Evolutionary conservation across 768 basidiomycete genomes (phyloP).

Genomic region (Leccinum longicurvipes): DNA sequence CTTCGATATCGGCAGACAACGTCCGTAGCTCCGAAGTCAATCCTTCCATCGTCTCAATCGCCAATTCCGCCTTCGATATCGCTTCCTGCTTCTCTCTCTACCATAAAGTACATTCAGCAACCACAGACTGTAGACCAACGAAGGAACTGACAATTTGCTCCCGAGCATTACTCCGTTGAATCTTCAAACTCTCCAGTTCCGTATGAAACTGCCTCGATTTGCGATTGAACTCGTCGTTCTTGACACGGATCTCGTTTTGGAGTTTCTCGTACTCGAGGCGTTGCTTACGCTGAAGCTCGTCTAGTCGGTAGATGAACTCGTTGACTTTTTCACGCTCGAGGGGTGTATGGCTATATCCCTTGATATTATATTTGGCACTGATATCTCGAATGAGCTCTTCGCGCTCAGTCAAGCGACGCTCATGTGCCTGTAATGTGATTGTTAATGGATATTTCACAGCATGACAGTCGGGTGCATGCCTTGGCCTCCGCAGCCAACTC

Average conservation of each 20-base stretch:
- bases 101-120: not conserved
- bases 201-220: conserved; percentile 56
- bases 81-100: conserved; percentile 51
- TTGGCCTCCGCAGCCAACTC: conserved; percentile 70
- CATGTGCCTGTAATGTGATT: conserved; percentile 55
- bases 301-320: conserved; percentile 68
- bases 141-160: conserved; percentile 52
- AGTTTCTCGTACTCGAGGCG: conserved; percentile 62
- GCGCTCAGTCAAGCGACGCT: conserved; percentile 62
- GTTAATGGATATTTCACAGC: not conserved
- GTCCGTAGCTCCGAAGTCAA: conserved; percentile 53
- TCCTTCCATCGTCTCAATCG: conserved; percentile 54
- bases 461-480: conserved; percentile 34
- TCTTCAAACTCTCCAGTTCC: conserved; percentile 50
- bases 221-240: conserved; percentile 63
- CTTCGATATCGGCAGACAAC: conserved; percentile 62
- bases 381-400: conserved; percentile 73
- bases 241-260: conserved; percentile 57
- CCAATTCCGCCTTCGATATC: conserved; percentile 50
- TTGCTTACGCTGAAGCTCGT: conserved; percentile 60
- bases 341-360: conserved; percentile 68
- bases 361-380: conserved; percentile 63
- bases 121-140: not conserved
- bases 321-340: conserved; percentile 68
- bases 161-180: conserved; percentile 49